phyloP scores from a whole-genome alignment of 306 rosid species.

The Hippophae rhamnoides region DNA sequence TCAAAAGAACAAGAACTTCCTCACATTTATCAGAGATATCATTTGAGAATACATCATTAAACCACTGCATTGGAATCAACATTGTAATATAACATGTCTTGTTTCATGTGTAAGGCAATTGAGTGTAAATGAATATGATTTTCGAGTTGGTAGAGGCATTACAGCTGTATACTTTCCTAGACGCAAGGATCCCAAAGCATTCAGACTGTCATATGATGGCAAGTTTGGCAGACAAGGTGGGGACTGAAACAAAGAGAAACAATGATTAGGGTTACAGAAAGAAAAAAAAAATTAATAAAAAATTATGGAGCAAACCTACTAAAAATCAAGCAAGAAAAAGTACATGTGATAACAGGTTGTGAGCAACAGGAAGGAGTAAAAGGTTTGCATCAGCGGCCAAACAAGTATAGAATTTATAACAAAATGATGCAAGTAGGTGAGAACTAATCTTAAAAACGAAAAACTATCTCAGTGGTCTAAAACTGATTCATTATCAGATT shows the following conservation, averaged over 20 bases:
- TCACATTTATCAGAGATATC: conserved; percentile 74
- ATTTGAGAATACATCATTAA: conserved; percentile 70
- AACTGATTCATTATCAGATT: too few relatives aligned
- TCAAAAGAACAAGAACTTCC: conserved; percentile 56
- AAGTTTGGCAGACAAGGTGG: conserved; percentile 75
- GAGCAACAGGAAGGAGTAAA: too few relatives aligned
- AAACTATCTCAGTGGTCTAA: too few relatives aligned
- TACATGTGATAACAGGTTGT: too few relatives aligned
- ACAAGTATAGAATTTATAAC: too few relatives aligned
- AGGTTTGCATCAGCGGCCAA: too few relatives aligned
- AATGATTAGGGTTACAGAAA: conserved; percentile 6
- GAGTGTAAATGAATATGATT: background rate
- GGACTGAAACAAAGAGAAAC: conserved; percentile 36
- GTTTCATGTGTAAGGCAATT: conserved; percentile 12
- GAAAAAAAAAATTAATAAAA: too few relatives aligned
- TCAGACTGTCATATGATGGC: conserved; percentile 35
- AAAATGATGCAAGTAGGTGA: too few relatives aligned
- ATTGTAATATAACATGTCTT: background rate
- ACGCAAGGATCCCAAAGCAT: conserved; percentile 55
- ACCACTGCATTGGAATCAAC: conserved; percentile 59
- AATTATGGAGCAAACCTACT: too few relatives aligned
- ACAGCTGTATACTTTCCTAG: conserved; percentile 80
- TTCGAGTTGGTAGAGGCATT: conserved; percentile 7
- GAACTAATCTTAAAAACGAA: too few relatives aligned
- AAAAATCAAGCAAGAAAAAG: too few relatives aligned